Evolutionary conservation across 495 filamentous ascomycete species (phyloP).

Genomic region (Annulohypoxylon bovei): DNA sequence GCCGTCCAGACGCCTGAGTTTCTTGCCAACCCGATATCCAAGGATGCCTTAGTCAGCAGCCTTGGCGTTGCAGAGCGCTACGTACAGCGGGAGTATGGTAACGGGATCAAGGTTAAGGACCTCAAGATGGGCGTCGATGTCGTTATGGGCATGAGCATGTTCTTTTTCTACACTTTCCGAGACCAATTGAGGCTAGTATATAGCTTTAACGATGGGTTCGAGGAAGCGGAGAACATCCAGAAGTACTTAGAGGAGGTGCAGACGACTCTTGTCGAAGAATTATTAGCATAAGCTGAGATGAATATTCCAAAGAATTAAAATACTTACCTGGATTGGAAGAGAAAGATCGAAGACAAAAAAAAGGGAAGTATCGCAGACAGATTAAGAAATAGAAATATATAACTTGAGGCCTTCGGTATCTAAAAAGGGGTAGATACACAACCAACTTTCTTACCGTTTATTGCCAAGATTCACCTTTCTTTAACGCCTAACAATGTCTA

Average conservation of each 20-base stretch:
- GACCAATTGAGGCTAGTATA: constrained; percentile 33
- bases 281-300: constrained; percentile 7
- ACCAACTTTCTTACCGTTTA: too few relatives aligned
- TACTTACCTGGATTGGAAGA: too few relatives aligned
- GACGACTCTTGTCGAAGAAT: constrained; percentile 17
- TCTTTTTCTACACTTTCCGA: constrained; percentile 31
- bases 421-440: too few relatives aligned
- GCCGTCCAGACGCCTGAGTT: constrained; percentile 31
- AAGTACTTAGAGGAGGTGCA: constrained; percentile 32
- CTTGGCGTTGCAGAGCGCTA: constrained; percentile 27
- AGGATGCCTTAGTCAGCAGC: constrained; percentile 36
- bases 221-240: constrained; percentile 31
- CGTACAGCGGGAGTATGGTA: constrained; percentile 31
- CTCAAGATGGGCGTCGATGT: constrained; percentile 31
- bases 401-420: too few relatives aligned
- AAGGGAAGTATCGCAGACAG: too few relatives aligned
- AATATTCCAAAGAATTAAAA: too few relatives aligned
- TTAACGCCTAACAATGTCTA: too few relatives aligned
- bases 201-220: constrained; percentile 36
- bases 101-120: constrained; percentile 32
- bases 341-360: too few relatives aligned
- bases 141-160: constrained; percentile 37
- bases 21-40: constrained; percentile 30
- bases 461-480: too few relatives aligned
- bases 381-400: too few relatives aligned